A percentile compares a stretch with the other conserved stretches of the same genome.
These are phyloP conservation scores for Calonectria henricotiae DNA, from an alignment of 2,329 filamentous ascomycete species.

Conservation along the genomic window DNA sequence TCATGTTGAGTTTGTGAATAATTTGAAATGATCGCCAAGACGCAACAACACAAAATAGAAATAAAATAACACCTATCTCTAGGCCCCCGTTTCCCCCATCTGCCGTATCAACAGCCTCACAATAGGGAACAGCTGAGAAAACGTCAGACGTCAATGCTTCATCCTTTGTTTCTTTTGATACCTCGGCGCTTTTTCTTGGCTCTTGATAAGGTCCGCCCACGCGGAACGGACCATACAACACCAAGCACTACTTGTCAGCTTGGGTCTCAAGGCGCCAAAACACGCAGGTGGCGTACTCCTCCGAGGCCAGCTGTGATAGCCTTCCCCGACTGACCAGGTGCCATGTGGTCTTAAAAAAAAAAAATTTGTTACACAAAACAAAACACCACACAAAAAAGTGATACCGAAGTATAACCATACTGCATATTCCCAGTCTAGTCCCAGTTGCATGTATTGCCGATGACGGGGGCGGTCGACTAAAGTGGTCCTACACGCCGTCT, in stretches of 20 bases:
- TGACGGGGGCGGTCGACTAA: conserved; percentile 30
- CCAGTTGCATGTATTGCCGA: conserved; percentile 33
- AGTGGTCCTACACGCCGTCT: conserved; percentile 8
- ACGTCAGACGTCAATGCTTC: conserved; percentile 28
- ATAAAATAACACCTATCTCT: conserved; percentile 1
- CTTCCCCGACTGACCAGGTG: background rate
- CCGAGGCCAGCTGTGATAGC: conserved; percentile 8
- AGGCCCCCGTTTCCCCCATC: conserved; percentile 11
- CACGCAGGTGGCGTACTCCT: conserved; percentile 14
- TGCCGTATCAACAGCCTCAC: conserved; percentile 23
- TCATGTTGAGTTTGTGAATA: conserved; percentile 6
- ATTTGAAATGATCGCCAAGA: conserved; percentile 6
- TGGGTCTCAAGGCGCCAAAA: conserved; percentile 6
- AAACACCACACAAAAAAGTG: background rate
- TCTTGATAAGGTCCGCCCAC: conserved; percentile 22
- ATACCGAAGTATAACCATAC: conserved; percentile 16
- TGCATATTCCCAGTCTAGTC: conserved; percentile 6
- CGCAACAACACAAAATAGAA: background rate
- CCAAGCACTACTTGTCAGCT: conserved; percentile 11
- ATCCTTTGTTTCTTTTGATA: conserved; percentile 7
- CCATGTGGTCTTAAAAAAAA: background rate
- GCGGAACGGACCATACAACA: conserved; percentile 20
- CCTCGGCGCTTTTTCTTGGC: conserved; percentile 15
- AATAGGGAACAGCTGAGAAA: background rate
- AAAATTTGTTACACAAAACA: background rate